Conservation (phyloP, 345 rosid genomes). For the Eucalyptus dawsonii region DNA sequence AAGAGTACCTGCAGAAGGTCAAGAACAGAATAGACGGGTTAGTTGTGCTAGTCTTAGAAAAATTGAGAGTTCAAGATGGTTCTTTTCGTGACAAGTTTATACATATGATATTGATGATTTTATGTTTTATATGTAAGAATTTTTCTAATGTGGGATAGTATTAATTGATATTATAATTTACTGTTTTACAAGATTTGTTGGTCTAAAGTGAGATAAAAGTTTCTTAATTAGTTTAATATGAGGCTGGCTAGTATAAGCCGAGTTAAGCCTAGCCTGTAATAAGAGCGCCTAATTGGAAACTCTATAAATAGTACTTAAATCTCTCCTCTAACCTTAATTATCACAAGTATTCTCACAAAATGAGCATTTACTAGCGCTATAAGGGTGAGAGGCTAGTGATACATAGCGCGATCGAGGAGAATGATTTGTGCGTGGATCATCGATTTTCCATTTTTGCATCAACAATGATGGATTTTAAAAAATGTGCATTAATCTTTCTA, state of each 20-base stretch:
- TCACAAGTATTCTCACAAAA: no score
- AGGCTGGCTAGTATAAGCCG: fast-evolving
- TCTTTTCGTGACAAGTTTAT: not conserved
- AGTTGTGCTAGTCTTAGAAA: not conserved
- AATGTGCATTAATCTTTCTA: fast-evolving
- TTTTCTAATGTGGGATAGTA: fast-evolving
- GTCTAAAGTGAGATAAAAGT: no score
- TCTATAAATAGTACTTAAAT: fast-evolving
- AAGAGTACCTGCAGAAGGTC: not conserved
- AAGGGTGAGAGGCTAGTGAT: no score
- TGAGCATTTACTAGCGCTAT: no score
- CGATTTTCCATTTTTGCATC: fast-evolving
- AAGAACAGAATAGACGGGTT: not conserved
- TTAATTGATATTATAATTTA: no score
- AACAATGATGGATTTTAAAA: no score
- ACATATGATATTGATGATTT: not conserved
- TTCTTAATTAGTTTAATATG: no score
- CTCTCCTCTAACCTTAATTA: fast-evolving
- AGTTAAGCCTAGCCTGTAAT: fast-evolving
- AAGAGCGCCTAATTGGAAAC: fast-evolving
- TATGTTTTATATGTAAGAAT: not conserved
- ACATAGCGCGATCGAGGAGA: fast-evolving
- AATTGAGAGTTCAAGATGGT: not conserved
- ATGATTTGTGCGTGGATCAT: no score
- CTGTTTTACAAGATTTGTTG: fast-evolving